These are phyloP conservation scores for Grigorovia transvaalensis DNA, from an alignment of 805 yeast species.

Conservation along the genomic window DNA sequence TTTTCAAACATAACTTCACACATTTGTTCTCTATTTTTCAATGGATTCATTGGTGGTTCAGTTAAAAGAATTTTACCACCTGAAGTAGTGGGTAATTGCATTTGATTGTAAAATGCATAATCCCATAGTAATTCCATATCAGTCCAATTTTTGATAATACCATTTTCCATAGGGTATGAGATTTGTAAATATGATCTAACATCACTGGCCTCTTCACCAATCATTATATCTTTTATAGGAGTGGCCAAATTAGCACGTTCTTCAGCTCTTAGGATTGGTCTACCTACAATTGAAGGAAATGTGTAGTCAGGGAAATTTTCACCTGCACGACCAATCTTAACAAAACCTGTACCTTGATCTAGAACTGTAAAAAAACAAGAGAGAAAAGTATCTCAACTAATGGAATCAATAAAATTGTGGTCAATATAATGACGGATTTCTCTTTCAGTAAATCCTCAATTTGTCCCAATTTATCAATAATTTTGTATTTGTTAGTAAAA, in stretches of 20 bases:
- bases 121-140: conserved; percentile 99
- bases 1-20: conserved; percentile 91
- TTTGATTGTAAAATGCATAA: conserved; percentile 85
- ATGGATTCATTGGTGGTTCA: conserved; percentile 97
- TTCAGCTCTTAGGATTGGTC: conserved; percentile 95
- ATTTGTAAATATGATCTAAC: conserved; percentile 85
- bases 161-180: conserved; percentile 98
- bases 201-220: conserved; percentile 90
- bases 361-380: conserved; percentile 40
- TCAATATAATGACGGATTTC: not conserved
- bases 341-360: conserved; percentile 99
- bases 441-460: no score
- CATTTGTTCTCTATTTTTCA: conserved; percentile 84
- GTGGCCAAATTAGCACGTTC: conserved; percentile 56
- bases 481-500: no score
- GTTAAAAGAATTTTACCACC: conserved; percentile 81
- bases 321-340: conserved; percentile 93
- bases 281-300: conserved; percentile 93
- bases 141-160: conserved; percentile 94
- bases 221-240: conserved; percentile 92
- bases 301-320: conserved; percentile 95
- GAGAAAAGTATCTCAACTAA: not conserved
- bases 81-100: conserved; percentile 65
- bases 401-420: not conserved
- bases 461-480: no score